Evolutionary conservation across 345 rosid species (phyloP), one percentile per base, ranked within the genome.

Genomic region (Mangifera indica): DNA sequence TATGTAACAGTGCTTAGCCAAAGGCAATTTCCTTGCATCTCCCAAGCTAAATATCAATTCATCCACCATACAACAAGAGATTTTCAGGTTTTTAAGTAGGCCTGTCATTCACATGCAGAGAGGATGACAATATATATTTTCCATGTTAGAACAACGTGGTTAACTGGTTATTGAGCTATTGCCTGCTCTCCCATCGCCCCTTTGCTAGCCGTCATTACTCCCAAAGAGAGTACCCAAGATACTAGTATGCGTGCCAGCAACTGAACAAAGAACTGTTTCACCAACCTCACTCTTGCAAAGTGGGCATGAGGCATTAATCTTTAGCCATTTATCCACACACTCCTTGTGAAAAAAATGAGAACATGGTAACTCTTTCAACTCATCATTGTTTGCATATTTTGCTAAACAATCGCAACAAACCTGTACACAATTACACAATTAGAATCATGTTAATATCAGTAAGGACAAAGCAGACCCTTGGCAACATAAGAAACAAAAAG

Each of bases 351-450:
- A 91, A 77, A 89, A 91, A 79, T 95, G 99, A 34, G 81, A 73
- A 67, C 99, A 95, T 0, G 91, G 91, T 61, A 95, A 84, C 91
- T 92, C 99, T 78, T 92, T 86, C 77, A 95, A 80, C 82, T 95
- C 99, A 11, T 92, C 99, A 11, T 92, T 92, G 80, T 95, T 89
- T n/a, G 88, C 89, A 69, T 91, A 95, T 66, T 87, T 95, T 13
- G 96, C 97, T 82, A 95, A 82, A 79, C 99, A 95, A 76, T 92
- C 92, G 86, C 99, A 95, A 83, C 99, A 95, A 57, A 86, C 92
- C 98, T 93, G 83, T 22, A 55, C 42, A 54, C 10, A 24, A 9
- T 44, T 18, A 57, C 40, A 63, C 15, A 15, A 20, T 55, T 29
- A 71, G 29, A 54, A 25, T 15, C 22, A 57, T 63, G 2, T 65